Evolutionary conservation across 352 stramenopile genomes (phyloP).

Genomic region (Phytophthora pinifolia): DNA sequence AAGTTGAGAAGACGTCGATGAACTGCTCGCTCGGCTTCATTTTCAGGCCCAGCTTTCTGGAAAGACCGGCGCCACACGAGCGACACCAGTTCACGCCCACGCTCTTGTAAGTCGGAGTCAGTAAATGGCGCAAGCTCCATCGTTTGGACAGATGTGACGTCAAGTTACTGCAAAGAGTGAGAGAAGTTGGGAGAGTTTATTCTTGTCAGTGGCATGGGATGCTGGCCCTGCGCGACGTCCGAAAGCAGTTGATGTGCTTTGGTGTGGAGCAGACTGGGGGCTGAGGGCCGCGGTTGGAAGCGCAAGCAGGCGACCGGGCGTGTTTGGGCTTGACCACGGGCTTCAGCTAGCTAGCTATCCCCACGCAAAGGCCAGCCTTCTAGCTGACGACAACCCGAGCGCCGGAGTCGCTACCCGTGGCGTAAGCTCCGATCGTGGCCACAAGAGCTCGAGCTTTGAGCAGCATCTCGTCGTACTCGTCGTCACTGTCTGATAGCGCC

Average conservation of each 20-base stretch:
- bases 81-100: constrained; percentile 7
- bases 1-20: constrained; percentile 20
- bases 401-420: constrained; percentile 42
- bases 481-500: constrained; percentile 91
- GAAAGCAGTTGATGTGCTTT: constrained; percentile 8
- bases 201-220: constrained; percentile 9
- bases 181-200: constrained; percentile 13
- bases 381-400: constrained; percentile 34
- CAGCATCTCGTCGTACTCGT: constrained; percentile 94
- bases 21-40: constrained; percentile 21
- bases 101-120: constrained; percentile 3
- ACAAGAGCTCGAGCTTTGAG: constrained; percentile 86
- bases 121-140: constrained; percentile 14
- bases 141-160: no score
- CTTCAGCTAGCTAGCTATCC: constrained; percentile 25
- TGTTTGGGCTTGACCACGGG: constrained; percentile 23
- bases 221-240: constrained; percentile 21
- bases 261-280: constrained; percentile 11
- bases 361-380: background rate
- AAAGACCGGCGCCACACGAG: constrained; percentile 25
- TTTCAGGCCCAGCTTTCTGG: constrained; percentile 15
- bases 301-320: constrained; percentile 23
- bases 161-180: background rate
- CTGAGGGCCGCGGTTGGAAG: constrained; percentile 16
- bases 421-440: constrained; percentile 53